Evolutionary conservation across 768 basidiomycete genomes (phyloP).

Genomic region (Mycena capillaripes): DNA sequence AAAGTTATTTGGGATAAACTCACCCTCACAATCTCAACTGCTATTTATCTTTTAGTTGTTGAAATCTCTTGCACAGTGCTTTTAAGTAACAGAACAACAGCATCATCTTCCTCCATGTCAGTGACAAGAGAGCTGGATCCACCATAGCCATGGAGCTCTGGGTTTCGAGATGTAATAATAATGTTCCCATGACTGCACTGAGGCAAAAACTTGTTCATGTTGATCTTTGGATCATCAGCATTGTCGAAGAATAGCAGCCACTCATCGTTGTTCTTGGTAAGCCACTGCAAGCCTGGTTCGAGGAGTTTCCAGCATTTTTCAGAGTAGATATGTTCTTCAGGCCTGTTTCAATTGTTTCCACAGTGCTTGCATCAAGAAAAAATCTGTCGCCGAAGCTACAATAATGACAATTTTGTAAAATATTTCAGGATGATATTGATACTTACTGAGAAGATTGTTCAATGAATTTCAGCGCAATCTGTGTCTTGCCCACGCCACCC

Average conservation of each 20-base stretch:
- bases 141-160: not conserved
- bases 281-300: not conserved
- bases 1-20: too few species aligned
- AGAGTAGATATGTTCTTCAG: not conserved
- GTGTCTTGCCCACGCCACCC: not conserved
- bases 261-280: not conserved
- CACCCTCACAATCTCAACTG: not conserved
- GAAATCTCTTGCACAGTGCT: not conserved
- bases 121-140: not conserved
- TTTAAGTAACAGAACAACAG: not conserved
- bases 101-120: not conserved
- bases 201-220: constrained; percentile 5
- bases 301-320: not conserved
- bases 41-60: not conserved
- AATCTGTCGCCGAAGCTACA: not conserved
- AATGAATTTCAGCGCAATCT: constrained; percentile 5
- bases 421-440: not conserved
- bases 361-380: not conserved
- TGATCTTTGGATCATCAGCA: not conserved
- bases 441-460: not conserved
- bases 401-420: not conserved
- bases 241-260: constrained; percentile 8
- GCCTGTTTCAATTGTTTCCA: constrained; percentile 1
- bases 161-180: constrained; percentile 26
- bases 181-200: constrained; percentile 20